Conservation (phyloP, 805 yeast species). For the Candida sakaeoensis region DNA sequence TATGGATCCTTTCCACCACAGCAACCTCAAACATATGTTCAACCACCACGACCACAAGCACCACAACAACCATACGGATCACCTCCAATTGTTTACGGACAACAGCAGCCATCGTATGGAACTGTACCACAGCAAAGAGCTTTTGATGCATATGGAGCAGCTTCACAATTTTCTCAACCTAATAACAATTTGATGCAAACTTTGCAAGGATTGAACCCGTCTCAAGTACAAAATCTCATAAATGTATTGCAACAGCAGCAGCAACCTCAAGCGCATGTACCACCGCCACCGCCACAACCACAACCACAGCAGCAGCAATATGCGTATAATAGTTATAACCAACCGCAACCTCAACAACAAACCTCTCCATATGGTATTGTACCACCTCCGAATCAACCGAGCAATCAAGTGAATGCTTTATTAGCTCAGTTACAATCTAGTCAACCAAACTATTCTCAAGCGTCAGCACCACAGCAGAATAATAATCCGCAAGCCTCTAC, state of each 20-base stretch:
- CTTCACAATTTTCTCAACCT: constrained; percentile 3
- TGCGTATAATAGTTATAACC: constrained; percentile 3
- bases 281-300: constrained; percentile 7
- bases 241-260: constrained; percentile 26
- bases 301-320: constrained; percentile 8
- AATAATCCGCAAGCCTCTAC: constrained; percentile 15
- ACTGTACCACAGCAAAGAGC: constrained; percentile 9
- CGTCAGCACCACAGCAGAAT: neutral
- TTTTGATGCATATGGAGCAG: constrained; percentile 7
- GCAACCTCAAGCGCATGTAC: constrained; percentile 15
- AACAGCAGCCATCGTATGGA: constrained; percentile 11
- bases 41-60: constrained; percentile 8
- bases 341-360: constrained; percentile 8
- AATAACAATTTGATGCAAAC: constrained; percentile 12
- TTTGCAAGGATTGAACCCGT: constrained; percentile 27
- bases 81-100: constrained; percentile 9
- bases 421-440: constrained; percentile 22
- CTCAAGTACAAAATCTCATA: constrained; percentile 31
- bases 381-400: constrained; percentile 15
- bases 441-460: constrained; percentile 11
- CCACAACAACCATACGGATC: constrained; percentile 10
- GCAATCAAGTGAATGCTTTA: constrained; percentile 23
- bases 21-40: constrained; percentile 11
- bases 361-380: constrained; percentile 13
- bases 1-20: constrained; percentile 12